These are phyloP conservation scores for Kernera saxatilis DNA, from an alignment of 345 rosid genomes.

Conservation along the genomic window DNA sequence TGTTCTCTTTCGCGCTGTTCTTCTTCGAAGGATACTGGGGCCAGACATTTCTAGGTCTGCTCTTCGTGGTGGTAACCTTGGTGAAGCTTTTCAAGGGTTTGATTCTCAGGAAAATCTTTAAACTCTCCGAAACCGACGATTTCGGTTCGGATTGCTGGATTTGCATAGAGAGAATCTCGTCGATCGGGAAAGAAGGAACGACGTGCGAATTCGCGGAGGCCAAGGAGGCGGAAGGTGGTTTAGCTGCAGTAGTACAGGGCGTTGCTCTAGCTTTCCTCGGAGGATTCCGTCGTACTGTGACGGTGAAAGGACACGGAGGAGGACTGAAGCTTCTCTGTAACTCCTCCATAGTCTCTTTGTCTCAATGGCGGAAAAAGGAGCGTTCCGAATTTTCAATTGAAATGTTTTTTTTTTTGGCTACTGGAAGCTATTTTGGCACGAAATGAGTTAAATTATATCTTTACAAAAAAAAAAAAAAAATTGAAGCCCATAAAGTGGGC, in stretches of 20 bases:
- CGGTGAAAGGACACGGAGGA: constrained; percentile 42
- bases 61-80: constrained; percentile 10
- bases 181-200: constrained; percentile 53
- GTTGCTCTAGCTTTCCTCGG: constrained; percentile 67
- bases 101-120: constrained; percentile 66
- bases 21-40: constrained; percentile 56
- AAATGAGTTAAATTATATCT: not conserved
- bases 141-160: constrained; percentile 14
- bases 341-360: not conserved
- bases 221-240: not conserved
- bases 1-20: constrained; percentile 13
- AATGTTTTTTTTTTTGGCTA: not conserved
- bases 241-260: constrained; percentile 30
- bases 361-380: constrained; percentile 25
- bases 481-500: not conserved
- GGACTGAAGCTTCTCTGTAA: constrained; percentile 38
- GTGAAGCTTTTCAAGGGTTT: constrained; percentile 35
- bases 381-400: constrained; percentile 1
- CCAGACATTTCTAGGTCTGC: constrained; percentile 54
- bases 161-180: constrained; percentile 50
- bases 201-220: constrained; percentile 25
- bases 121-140: constrained; percentile 34
- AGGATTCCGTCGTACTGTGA: constrained; percentile 74
- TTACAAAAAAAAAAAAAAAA: not conserved
- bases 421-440: not conserved